A percentile compares a stretch with the other conserved stretches of the same genome.
Conservation (phyloP, 2,329 filamentous ascomycete species). For the Neopestalotiopsis rosae region DNA sequence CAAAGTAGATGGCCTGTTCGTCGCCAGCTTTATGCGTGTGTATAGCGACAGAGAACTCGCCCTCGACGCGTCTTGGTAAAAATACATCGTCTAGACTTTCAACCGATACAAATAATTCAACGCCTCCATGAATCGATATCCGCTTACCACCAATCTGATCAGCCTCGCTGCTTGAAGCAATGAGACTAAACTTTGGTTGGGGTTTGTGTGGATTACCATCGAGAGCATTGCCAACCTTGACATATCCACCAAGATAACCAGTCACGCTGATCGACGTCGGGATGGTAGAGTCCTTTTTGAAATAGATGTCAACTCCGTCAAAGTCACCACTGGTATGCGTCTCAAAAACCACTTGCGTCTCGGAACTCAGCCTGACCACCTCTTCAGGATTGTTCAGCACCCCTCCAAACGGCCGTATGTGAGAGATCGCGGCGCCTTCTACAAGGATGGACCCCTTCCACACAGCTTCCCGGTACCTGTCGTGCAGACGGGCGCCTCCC, state of each 20-base stretch:
- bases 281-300: background rate
- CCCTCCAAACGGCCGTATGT: constrained; percentile 31
- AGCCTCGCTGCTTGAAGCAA: background rate
- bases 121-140: background rate
- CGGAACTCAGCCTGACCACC: background rate
- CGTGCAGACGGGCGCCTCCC: constrained; percentile 39
- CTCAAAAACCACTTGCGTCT: background rate
- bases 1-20: background rate
- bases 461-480: constrained; percentile 38
- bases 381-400: constrained; percentile 29
- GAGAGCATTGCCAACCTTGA: constrained; percentile 5
- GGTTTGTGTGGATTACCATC: constrained; percentile 1
- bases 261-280: background rate
- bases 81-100: background rate
- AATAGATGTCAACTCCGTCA: background rate
- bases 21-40: background rate
- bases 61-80: background rate
- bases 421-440: constrained; percentile 23
- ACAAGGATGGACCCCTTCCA: constrained; percentile 37
- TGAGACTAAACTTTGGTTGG: background rate
- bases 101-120: background rate
- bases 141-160: background rate
- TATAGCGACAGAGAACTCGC: background rate
- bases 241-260: constrained; percentile 3
- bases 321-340: constrained; percentile 4